These are phyloP conservation scores for Lentinula novae-zelandiae DNA, from an alignment of 1,284 basidiomycete species.

Conservation along the genomic window DNA sequence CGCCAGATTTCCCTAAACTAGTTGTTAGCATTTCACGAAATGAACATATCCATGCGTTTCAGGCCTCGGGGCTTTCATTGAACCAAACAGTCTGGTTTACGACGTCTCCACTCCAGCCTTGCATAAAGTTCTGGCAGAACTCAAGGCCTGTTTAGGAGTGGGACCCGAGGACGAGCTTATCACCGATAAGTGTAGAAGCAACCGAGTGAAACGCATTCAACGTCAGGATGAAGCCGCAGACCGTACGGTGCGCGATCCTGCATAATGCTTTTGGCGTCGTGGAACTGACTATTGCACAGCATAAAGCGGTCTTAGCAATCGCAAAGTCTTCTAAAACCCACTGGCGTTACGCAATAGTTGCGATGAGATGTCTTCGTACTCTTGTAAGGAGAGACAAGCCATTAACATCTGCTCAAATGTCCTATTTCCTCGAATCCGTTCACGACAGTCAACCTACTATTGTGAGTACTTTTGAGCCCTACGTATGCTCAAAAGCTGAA, in stretches of 20 bases:
- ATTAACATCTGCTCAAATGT: constrained; percentile 46
- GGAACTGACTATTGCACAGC: constrained; percentile 27
- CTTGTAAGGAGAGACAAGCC: constrained; percentile 75
- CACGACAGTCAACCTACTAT: constrained; percentile 62
- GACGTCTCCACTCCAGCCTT: constrained; percentile 42
- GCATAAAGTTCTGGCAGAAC: constrained; percentile 28
- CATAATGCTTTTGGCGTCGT: not conserved
- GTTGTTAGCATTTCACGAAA: not conserved
- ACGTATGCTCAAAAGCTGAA: constrained; percentile 7
- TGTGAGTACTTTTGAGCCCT: constrained; percentile 29
- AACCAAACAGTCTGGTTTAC: constrained; percentile 57
- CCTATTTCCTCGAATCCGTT: constrained; percentile 54
- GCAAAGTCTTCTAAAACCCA: constrained; percentile 63
- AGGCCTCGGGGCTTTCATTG: constrained; percentile 59
- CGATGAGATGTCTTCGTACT: constrained; percentile 69
- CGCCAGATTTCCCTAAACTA: constrained; percentile 16
- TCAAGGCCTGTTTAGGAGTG: constrained; percentile 36
- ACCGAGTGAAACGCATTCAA: constrained; percentile 41
- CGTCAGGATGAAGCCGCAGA: constrained; percentile 38
- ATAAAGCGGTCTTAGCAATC: constrained; percentile 42
- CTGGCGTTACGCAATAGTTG: constrained; percentile 82
- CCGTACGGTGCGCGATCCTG: constrained; percentile 35
- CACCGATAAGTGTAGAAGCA: constrained; percentile 38
- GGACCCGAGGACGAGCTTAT: constrained; percentile 33
- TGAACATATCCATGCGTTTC: constrained; percentile 4